These are phyloP conservation scores for Aspergillus sp. DNA, from an alignment of 2,329 filamentous ascomycete genomes.

Conservation along the genomic window DNA sequence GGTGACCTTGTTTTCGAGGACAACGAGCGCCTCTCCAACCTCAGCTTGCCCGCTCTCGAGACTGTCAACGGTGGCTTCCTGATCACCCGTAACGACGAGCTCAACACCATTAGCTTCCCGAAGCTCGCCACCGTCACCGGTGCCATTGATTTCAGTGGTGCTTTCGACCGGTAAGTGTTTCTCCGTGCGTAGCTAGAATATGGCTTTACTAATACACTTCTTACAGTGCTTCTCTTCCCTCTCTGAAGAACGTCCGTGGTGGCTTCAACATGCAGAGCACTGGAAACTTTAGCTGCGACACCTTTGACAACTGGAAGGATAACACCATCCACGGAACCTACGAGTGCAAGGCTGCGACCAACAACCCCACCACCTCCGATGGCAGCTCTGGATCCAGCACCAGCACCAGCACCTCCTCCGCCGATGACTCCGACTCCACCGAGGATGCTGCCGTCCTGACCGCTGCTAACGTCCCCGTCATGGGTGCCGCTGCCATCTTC, in stretches of 20 bases:
- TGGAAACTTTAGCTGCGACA: conserved; percentile 63
- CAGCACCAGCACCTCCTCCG: conserved; percentile 30
- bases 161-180: conserved; percentile 76
- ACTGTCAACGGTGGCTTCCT: conserved; percentile 77
- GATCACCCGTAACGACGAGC: conserved; percentile 86
- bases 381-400: conserved; percentile 38
- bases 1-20: conserved; percentile 61
- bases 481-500: conserved; percentile 50
- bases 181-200: background rate
- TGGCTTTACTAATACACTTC: conserved; percentile 32
- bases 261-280: conserved; percentile 72
- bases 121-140: conserved; percentile 72
- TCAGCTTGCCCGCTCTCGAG: conserved; percentile 72
- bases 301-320: conserved; percentile 54
- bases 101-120: conserved; percentile 69
- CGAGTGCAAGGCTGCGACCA: conserved; percentile 46
- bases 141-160: conserved; percentile 82
- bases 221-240: conserved; percentile 70
- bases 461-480: conserved; percentile 40
- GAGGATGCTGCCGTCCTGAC: conserved; percentile 44
- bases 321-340: conserved; percentile 54
- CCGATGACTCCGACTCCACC: conserved; percentile 30
- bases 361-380: conserved; percentile 42
- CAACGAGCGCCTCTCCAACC: conserved; percentile 67
- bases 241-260: conserved; percentile 70